These are phyloP conservation scores for Pseudonitzschia multiseries DNA, from an alignment of 108 stramenopile genomes.

Conservation along the genomic window DNA sequence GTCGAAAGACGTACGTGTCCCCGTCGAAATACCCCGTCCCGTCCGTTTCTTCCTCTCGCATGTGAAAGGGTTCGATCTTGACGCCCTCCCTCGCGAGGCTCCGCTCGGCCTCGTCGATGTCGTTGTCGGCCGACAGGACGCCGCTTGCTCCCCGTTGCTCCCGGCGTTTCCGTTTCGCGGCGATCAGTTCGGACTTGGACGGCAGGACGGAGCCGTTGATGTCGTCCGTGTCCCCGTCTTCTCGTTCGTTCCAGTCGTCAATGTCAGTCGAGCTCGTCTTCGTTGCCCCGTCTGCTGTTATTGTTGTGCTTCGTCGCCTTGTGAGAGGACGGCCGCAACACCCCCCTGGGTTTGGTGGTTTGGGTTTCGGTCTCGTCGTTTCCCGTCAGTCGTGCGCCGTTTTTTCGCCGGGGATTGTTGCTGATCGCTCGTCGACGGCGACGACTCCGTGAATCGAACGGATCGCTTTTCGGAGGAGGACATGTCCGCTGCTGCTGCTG, in stretches of 20 bases:
- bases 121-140: constrained; percentile 3
- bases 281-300: constrained; percentile 14
- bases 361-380: neutral
- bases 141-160: constrained; percentile 20
- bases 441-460: neutral
- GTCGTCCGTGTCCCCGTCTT: constrained; percentile 24
- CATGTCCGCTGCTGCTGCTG: neutral
- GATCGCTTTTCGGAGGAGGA: constrained; percentile 4
- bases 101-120: constrained; percentile 15
- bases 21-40: constrained; percentile 85
- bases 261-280: constrained; percentile 49
- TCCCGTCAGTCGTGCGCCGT: neutral
- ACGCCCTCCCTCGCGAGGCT: constrained; percentile 48
- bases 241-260: constrained; percentile 40
- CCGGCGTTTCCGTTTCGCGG: constrained; percentile 43
- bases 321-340: neutral
- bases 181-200: constrained; percentile 20
- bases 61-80: constrained; percentile 80
- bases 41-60: constrained; percentile 74
- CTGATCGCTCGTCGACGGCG: neutral
- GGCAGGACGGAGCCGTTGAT: constrained; percentile 15
- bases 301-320: neutral
- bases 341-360: neutral
- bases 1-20: constrained; percentile 83
- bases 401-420: constrained; percentile 1